Percentiles rank a stretch among this genome's conserved stretches.
These are phyloP conservation scores for Leccinum subtestaceum DNA, from an alignment of 768 basidiomycete genomes.

Conservation along the genomic window DNA sequence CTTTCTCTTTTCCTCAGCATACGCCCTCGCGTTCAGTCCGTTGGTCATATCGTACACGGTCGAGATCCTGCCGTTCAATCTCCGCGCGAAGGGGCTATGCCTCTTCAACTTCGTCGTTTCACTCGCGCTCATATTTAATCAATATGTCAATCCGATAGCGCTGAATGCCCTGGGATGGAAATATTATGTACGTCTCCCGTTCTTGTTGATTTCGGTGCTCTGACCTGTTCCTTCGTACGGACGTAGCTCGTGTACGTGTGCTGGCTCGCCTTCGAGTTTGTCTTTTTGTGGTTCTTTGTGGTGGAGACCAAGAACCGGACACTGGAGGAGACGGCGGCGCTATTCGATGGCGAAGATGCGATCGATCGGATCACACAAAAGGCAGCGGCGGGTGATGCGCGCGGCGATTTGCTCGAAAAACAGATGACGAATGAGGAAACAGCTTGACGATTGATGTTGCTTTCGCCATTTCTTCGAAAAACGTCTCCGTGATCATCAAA, in stretches of 20 bases:
- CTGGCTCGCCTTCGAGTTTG: conserved; percentile 17
- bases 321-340: conserved; percentile 68
- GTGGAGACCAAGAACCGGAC: conserved; percentile 39
- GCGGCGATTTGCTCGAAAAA: conserved; percentile 10
- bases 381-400: background rate
- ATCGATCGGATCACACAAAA: conserved; percentile 17
- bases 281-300: conserved; percentile 14
- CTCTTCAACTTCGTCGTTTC: conserved; percentile 68
- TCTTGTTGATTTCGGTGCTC: background rate
- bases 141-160: conserved; percentile 78
- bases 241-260: conserved; percentile 21
- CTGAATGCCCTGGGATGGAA: conserved; percentile 51
- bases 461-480: too few relatives aligned
- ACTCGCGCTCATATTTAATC: conserved; percentile 71
- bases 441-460: background rate
- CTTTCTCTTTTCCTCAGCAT: conserved; percentile 49
- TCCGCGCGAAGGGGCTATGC: conserved; percentile 79
- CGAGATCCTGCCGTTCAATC: conserved; percentile 78
- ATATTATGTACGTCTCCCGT: conserved; percentile 33
- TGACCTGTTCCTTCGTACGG: background rate
- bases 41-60: conserved; percentile 61
- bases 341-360: conserved; percentile 62
- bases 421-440: background rate
- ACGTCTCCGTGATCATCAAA: too few relatives aligned
- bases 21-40: conserved; percentile 76